Conservation (phyloP, 768 basidiomycete species). For the Tulasnella sp. region DNA sequence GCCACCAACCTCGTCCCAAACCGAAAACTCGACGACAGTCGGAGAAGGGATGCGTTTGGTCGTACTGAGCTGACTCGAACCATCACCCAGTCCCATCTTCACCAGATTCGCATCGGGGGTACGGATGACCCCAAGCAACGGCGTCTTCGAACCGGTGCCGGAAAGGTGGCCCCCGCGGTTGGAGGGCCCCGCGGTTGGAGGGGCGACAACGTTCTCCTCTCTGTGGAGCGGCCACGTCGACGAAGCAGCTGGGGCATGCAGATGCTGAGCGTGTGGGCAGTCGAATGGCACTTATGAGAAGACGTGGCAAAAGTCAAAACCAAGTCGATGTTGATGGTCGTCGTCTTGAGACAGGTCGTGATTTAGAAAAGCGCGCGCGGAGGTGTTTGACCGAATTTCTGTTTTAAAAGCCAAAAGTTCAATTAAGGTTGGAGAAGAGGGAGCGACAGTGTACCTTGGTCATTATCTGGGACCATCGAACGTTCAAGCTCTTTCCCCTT, state of each 20-base stretch:
- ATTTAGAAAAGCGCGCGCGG: conserved; percentile 20
- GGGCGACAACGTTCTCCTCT: neutral
- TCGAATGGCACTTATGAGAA: neutral
- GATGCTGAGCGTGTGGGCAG: neutral
- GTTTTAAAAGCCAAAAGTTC: neutral
- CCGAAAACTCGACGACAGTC: neutral
- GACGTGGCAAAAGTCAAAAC: neutral
- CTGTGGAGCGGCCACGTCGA: conserved; percentile 6
- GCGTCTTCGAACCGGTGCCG: neutral
- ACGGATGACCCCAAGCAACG: neutral
- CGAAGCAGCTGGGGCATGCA: neutral
- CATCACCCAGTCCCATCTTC: neutral
- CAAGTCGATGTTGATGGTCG: conserved; percentile 5
- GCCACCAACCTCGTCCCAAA: neutral
- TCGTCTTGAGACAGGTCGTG: neutral
- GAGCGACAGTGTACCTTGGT: conserved; percentile 14
- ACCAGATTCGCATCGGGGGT: neutral
- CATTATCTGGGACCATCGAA: conserved; percentile 19
- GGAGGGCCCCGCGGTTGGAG: neutral
- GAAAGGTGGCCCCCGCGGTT: neutral
- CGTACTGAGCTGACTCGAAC: neutral
- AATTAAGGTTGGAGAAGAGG: too few relatives aligned
- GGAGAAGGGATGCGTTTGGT: neutral
- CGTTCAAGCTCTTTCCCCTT: conserved; percentile 24
- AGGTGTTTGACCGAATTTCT: conserved; percentile 31